These are phyloP conservation scores for Colletotrichum melonis DNA, from an alignment of 2,329 filamentous ascomycete genomes.

Conservation along the genomic window DNA sequence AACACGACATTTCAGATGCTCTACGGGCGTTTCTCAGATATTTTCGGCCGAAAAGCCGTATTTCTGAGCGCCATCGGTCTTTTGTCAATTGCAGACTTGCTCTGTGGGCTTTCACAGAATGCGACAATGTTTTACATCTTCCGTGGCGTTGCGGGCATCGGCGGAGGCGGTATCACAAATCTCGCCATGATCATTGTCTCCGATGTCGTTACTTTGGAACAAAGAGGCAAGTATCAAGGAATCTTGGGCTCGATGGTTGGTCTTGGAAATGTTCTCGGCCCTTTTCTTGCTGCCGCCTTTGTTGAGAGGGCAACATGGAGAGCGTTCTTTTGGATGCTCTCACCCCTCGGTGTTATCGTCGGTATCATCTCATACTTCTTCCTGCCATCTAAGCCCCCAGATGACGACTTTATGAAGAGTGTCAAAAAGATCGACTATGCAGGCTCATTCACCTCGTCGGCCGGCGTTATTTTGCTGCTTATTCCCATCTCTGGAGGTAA, in stretches of 20 bases:
- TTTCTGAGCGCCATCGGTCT: conserved; percentile 64
- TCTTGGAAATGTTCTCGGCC: conserved; percentile 54
- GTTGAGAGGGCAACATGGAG: conserved; percentile 52
- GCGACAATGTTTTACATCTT: conserved; percentile 71
- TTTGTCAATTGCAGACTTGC: conserved; percentile 66
- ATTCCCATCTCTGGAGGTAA: conserved; percentile 71
- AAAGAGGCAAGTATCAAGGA: conserved; percentile 66
- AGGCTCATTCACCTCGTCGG: conserved; percentile 65
- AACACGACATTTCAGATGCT: conserved; percentile 74
- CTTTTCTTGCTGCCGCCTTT: conserved; percentile 56
- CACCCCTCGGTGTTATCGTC: conserved; percentile 59
- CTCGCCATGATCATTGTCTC: conserved; percentile 71
- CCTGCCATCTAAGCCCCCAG: conserved; percentile 62
- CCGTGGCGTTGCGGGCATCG: conserved; percentile 70
- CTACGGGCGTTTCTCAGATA: conserved; percentile 71
- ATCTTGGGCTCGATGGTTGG: conserved; percentile 54
- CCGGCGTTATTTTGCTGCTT: conserved; percentile 68
- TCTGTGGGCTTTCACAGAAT: conserved; percentile 68
- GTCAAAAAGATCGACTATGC: conserved; percentile 68
- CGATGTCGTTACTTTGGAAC: conserved; percentile 68
- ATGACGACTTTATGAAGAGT: conserved; percentile 57
- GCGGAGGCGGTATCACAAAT: conserved; percentile 69
- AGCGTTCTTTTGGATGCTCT: conserved; percentile 59
- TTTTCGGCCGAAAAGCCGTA: conserved; percentile 70
- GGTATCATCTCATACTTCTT: conserved; percentile 58